Base-by-base conservation (phyloP, 2,329 filamentous ascomycete genomes). In the Colletotrichum scovillei region DNA sequence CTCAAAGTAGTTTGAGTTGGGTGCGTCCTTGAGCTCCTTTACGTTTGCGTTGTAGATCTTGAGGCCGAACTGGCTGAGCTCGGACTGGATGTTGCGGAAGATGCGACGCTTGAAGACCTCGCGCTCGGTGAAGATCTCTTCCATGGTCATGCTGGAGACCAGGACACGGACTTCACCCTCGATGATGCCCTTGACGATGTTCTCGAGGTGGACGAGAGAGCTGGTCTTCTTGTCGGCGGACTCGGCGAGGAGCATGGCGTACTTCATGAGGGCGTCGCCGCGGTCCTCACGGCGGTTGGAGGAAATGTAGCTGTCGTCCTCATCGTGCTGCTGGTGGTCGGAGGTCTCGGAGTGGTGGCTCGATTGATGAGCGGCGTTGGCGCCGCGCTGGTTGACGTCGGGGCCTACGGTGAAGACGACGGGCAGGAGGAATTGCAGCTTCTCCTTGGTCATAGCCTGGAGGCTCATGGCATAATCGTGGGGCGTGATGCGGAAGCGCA, bases 121-220 rank as follows among this genome's bases (percentile, higher is more conserved):
- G 42, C 93, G 87, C 82, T 94, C 92, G 73, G 91, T 92, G 82
- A 95, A 95, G 72, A 97, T 93, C 82, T 97, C 94, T 80, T 96
- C 94, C 93, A 97, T 96, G n/a, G 94, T 95, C 93, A 97, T 96
- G 77, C 91, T 92, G 0, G 92, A 94, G 55, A 97, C 93, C 66
- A 97, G 91, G 6, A 94, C 93, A 72, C 95, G 90, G 1, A 93
- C 95, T 82, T 97, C 95, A 74, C 95, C 95, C 81, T 97, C 94
- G 77, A 97, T 97, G 81, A 97, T 95, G 73, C 94, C 94, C 82
- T 95, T 96, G 82, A 97, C 92, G 74, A 97, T 97, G 77, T 93
- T 93, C 79, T 93, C 92, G 19, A 97, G 91, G 83, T 96, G 93
- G 67, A 89, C 76, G 82, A 84, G 78, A 64, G 80, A 77, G 19